phyloP scores from a whole-genome alignment of 2,329 filamentous ascomycete genomes.

The Phaeosphaeria sp. region DNA sequence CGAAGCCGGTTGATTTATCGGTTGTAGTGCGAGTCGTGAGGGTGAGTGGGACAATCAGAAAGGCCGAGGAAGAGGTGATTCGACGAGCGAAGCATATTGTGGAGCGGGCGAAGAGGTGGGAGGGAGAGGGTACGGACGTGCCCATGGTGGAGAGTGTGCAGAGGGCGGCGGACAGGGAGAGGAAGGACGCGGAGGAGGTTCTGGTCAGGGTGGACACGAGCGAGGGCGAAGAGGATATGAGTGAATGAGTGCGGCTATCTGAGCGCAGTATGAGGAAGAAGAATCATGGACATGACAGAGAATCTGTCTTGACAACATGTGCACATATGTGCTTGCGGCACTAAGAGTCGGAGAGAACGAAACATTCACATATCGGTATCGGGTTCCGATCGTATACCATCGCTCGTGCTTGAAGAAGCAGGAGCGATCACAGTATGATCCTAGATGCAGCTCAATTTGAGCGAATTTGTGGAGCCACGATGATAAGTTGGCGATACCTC shows the following conservation, averaged over 20 bases:
- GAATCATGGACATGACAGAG: neutral
- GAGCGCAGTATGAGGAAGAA: neutral
- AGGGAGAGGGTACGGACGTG: conserved; percentile 11
- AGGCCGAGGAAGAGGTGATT: conserved; percentile 89
- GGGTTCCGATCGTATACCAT: too few species aligned
- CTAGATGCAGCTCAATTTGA: too few species aligned
- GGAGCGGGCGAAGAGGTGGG: conserved; percentile 65
- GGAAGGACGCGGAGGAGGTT: conserved; percentile 21
- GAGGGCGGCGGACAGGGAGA: conserved; percentile 30
- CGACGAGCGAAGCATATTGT: conserved; percentile 76
- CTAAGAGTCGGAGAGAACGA: too few species aligned
- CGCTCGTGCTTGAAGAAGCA: too few species aligned
- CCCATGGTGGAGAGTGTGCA: conserved; percentile 28
- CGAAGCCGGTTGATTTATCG: conserved; percentile 61
- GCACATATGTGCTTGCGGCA: too few species aligned
- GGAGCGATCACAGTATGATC: neutral
- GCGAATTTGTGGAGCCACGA: neutral
- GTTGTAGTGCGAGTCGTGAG: conserved; percentile 86
- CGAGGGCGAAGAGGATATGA: conserved; percentile 29
- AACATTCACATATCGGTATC: too few species aligned
- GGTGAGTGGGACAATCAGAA: conserved; percentile 91
- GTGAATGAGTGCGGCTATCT: conserved; percentile 13
- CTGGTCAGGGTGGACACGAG: conserved; percentile 20
- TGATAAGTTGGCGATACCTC: neutral
- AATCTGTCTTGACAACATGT: neutral